Conservation (phyloP, 2,329 filamentous ascomycete genomes). For the Exutisphaerella laricina region DNA sequence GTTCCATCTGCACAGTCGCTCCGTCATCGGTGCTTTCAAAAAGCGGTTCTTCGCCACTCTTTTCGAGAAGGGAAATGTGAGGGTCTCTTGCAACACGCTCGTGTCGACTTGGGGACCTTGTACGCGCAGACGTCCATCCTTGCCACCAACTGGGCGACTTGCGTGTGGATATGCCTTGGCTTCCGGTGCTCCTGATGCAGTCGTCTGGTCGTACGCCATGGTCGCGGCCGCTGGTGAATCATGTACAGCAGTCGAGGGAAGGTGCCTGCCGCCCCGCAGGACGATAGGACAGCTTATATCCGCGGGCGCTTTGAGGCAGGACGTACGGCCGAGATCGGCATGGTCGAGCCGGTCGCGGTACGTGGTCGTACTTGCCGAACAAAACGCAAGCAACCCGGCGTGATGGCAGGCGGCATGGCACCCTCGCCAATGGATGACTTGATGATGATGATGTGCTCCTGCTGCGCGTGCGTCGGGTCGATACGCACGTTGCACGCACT, state of each 20-base stretch:
- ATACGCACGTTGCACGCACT: too few relatives aligned
- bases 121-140: slow-evolving; percentile 23
- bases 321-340: too few relatives aligned
- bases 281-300: not conserved
- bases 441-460: too few relatives aligned
- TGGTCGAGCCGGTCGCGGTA: too few relatives aligned
- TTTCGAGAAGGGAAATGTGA: slow-evolving; percentile 30
- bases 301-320: too few relatives aligned
- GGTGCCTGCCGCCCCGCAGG: not conserved
- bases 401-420: too few relatives aligned
- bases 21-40: slow-evolving; percentile 31
- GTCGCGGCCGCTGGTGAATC: not conserved
- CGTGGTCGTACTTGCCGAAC: too few relatives aligned
- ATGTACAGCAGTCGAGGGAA: not conserved
- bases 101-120: slow-evolving; percentile 22
- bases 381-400: too few relatives aligned
- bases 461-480: too few relatives aligned
- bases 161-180: slow-evolving; percentile 22
- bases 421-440: too few relatives aligned
- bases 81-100: slow-evolving; percentile 17
- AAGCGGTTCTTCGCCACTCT: slow-evolving; percentile 28
- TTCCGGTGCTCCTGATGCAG: slow-evolving; percentile 15
- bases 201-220: slow-evolving; percentile 27
- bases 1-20: slow-evolving; percentile 29
- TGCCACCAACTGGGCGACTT: slow-evolving; percentile 10